These are phyloP conservation scores for Lentinus brumalis DNA, from an alignment of 768 basidiomycete genomes.

Conservation along the genomic window DNA sequence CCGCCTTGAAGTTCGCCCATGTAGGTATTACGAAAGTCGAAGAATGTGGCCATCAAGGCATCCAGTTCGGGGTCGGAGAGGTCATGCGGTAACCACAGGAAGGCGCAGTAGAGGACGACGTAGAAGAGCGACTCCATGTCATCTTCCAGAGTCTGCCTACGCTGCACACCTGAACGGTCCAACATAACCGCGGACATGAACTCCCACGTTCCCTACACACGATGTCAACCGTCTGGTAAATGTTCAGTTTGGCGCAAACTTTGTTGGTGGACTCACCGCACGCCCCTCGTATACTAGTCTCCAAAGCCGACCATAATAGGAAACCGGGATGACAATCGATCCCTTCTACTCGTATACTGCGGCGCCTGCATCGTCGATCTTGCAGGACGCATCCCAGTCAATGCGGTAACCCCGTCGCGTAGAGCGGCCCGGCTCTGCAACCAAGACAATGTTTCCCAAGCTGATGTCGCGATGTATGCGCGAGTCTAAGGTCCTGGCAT, in stretches of 20 bases:
- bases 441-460: slow-evolving; percentile 10
- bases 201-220: slow-evolving; percentile 16
- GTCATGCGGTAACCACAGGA: slow-evolving; percentile 2
- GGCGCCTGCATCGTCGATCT: not conserved
- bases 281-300: too few relatives aligned
- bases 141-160: slow-evolving; percentile 6
- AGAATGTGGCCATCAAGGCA: not conserved
- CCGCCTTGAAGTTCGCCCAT: not conserved
- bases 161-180: too few relatives aligned
- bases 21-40: not conserved
- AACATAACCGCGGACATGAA: slow-evolving; percentile 9
- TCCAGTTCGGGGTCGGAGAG: not conserved
- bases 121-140: slow-evolving; percentile 17
- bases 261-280: not conserved
- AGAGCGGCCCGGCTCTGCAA: not conserved
- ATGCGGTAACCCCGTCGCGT: not conserved
- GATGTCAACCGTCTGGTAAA: too few relatives aligned
- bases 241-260: too few relatives aligned
- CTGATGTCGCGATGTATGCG: slow-evolving; percentile 15
- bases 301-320: too few relatives aligned
- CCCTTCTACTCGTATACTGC: too few relatives aligned
- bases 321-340: too few relatives aligned
- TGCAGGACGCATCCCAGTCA: slow-evolving; percentile 13
- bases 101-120: slow-evolving; percentile 8
- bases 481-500: not conserved